These are phyloP conservation scores for Amanita brunnescens DNA, from an alignment of 768 basidiomycete genomes.

Conservation along the genomic window DNA sequence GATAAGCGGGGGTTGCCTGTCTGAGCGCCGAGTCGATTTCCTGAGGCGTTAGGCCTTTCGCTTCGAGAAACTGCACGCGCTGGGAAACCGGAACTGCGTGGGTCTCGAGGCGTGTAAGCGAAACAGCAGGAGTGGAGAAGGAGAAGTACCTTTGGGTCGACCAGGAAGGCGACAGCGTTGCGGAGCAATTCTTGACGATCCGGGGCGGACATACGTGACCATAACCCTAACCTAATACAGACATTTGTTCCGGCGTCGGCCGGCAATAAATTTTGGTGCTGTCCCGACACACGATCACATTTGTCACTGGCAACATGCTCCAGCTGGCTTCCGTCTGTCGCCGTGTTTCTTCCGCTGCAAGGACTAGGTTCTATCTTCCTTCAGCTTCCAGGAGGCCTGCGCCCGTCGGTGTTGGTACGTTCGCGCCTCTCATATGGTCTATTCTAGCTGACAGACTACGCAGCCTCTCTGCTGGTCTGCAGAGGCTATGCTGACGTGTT, in stretches of 20 bases:
- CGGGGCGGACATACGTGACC: conserved; percentile 12
- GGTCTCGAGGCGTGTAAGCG: conserved; percentile 34
- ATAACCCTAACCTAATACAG: conserved; percentile 10
- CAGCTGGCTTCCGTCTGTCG: conserved; percentile 42
- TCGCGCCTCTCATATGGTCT: conserved; percentile 9
- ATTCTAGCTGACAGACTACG: conserved; percentile 9
- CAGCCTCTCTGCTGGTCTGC: conserved; percentile 18
- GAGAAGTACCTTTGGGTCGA: conserved; percentile 63
- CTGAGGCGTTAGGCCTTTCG: conserved; percentile 74
- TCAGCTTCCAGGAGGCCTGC: conserved; percentile 22
- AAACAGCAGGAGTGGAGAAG: neutral
- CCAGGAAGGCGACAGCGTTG: conserved; percentile 78
- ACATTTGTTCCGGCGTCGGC: conserved; percentile 19
- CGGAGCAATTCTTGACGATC: conserved; percentile 68
- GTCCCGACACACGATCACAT: neutral
- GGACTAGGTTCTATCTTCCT: neutral
- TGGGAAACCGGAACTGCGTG: conserved; percentile 74
- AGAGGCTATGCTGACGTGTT: conserved; percentile 77
- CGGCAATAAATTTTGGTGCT: conserved; percentile 11
- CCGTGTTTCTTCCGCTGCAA: conserved; percentile 19
- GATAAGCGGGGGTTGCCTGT: conserved; percentile 37
- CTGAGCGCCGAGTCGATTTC: conserved; percentile 86
- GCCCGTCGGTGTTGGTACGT: conserved; percentile 11
- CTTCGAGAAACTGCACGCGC: conserved; percentile 89
- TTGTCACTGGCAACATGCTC: conserved; percentile 31